Evolutionary conservation across 768 basidiomycete genomes (phyloP).

Genomic region (Russula ochroleuca): DNA sequence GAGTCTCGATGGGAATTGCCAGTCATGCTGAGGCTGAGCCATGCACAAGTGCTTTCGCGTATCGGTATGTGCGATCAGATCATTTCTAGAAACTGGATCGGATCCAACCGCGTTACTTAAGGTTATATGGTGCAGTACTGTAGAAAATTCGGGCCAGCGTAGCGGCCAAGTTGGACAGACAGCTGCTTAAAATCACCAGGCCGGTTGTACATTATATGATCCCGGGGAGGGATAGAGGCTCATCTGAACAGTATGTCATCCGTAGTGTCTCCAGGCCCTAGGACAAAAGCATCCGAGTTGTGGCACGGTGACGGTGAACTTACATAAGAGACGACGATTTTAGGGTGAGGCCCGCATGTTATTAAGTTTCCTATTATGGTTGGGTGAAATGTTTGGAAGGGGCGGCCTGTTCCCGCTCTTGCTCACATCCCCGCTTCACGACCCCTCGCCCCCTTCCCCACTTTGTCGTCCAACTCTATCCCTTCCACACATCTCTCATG

Average conservation of each 20-base stretch:
- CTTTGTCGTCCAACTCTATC: not conserved
- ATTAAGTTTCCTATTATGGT: conserved; percentile 9
- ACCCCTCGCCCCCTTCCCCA: not conserved
- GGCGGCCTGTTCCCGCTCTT: not conserved
- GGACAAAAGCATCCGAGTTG: not conserved
- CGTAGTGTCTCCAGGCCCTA: not conserved
- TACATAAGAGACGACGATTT: conserved; percentile 4
- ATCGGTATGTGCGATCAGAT: not conserved
- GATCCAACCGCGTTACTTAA: not conserved
- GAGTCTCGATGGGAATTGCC: conserved; percentile 1
- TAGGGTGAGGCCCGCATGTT: conserved; percentile 2
- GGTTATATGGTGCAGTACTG: not conserved
- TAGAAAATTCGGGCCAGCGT: too few relatives aligned
- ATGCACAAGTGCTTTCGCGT: not conserved
- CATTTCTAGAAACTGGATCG: too few relatives aligned
- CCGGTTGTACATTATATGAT: not conserved
- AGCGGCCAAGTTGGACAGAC: too few relatives aligned
- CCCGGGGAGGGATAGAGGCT: too few relatives aligned
- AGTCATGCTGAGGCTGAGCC: not conserved
- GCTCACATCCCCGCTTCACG: conserved; percentile 17
- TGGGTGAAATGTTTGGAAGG: not conserved
- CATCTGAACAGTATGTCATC: too few relatives aligned
- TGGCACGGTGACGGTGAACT: not conserved
- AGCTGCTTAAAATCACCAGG: not conserved
- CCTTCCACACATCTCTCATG: conserved; percentile 16